Evolutionary conservation across 129 eudicot genomes (phyloP).

Genomic region (Chrysanthemum makinoi): DNA sequence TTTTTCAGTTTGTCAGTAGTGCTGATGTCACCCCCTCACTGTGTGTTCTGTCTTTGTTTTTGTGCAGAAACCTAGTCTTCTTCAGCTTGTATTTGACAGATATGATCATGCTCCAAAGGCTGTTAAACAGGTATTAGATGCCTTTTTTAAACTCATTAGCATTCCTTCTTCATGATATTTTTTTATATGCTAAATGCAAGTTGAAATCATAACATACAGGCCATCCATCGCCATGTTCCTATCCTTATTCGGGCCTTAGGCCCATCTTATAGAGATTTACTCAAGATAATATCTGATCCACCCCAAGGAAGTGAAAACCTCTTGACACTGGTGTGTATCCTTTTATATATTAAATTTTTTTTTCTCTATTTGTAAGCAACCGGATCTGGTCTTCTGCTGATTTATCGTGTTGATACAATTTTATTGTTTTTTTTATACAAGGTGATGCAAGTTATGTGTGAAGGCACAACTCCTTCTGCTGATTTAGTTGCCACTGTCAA

Average conservation of each 20-base stretch:
- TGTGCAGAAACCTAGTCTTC: conserved; percentile 83
- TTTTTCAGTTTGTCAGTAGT: conserved; percentile 10
- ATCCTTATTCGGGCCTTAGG: conserved; percentile 78
- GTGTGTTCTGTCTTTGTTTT: conserved; percentile 1
- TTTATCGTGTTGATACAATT: conserved; percentile 1
- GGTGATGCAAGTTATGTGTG: conserved; percentile 79
- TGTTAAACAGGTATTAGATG: conserved; percentile 73
- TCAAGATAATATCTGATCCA: conserved; percentile 83
- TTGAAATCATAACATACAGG: conserved; percentile 48
- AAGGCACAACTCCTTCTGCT: conserved; percentile 67
- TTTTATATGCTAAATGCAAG: conserved; percentile 1
- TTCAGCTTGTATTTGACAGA: conserved; percentile 76
- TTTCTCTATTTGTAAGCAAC: not conserved
- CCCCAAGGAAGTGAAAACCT: conserved; percentile 91
- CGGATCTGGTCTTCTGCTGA: not conserved
- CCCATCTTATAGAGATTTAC: conserved; percentile 73
- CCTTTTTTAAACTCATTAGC: not conserved
- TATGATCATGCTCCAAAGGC: conserved; percentile 67
- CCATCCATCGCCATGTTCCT: conserved; percentile 85
- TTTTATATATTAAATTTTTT: not conserved
- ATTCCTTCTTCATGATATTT: not conserved
- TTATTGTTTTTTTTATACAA: conserved; percentile 24
- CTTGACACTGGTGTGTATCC: conserved; percentile 63
- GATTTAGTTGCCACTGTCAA: conserved; percentile 76
- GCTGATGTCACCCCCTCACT: conserved; percentile 12